Evolutionary conservation across 1,284 basidiomycete species (phyloP).

Genomic region (Ganoderma multipileum): DNA sequence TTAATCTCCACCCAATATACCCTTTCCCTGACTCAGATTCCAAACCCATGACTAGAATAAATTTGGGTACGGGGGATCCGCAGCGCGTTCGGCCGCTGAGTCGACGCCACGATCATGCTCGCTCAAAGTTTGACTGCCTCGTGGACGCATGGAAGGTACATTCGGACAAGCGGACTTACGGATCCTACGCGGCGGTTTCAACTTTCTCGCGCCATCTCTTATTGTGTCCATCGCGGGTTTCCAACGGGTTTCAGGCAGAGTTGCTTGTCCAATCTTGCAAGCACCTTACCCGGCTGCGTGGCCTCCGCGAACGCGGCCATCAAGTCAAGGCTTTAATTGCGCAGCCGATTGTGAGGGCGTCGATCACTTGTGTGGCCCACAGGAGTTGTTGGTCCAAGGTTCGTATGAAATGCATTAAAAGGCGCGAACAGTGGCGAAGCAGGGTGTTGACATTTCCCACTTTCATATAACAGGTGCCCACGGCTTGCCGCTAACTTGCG

Average conservation of each 20-base stretch:
- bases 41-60: background rate
- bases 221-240: background rate
- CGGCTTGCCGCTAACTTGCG: background rate
- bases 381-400: slow-evolving; percentile 28
- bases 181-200: background rate
- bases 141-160: background rate
- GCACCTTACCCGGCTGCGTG: background rate
- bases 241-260: background rate
- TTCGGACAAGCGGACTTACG: background rate
- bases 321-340: slow-evolving; percentile 15
- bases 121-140: background rate
- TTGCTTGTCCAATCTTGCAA: background rate
- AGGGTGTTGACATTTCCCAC: background rate
- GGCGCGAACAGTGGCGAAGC: slow-evolving; percentile 1
- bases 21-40: background rate
- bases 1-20: background rate
- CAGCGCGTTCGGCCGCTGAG: background rate
- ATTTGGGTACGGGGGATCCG: background rate
- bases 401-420: background rate
- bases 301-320: slow-evolving; percentile 22
- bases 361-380: slow-evolving; percentile 18
- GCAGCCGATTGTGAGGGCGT: slow-evolving; percentile 1
- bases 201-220: background rate
- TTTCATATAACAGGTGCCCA: background rate
- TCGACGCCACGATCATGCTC: background rate